Base-by-base conservation (phyloP, 768 basidiomycete genomes). In the Collybiopsis luxurians region DNA sequence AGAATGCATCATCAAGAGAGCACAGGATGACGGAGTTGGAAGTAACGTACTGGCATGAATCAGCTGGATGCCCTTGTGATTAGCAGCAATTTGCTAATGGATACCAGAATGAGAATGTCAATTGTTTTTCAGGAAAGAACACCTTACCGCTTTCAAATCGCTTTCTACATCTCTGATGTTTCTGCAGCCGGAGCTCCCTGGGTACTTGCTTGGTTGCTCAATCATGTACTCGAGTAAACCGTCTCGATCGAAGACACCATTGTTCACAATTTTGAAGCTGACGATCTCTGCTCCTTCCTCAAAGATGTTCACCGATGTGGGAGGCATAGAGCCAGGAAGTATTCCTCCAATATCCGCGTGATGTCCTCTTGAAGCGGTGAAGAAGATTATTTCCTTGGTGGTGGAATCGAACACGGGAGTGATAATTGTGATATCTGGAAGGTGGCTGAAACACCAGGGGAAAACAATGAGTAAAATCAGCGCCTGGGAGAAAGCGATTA, bases 321-420 rank as follows among this genome's bases (percentile, higher is more conserved):
- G 95, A 0, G 95, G 95, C 95, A 98, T 98, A 36, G 90, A 94
- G 1, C 92, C 93, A 5, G 95, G 92, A 2, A 93, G 77, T 60
- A 96, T 95, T 0, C 94, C 94, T 1, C 94, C 93, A 59, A 95
- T 90, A 72, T 96, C 94, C 3, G 93, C 92, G 71, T 97, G 95
- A 68, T 98, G 95, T 0, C 92, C 95, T 51, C 95, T 82, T 12
- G 93, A 94, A 13, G 95, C 95, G 7, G 93, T 95, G 65, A 93
- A 95, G 75, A 94, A 94, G 53, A 94, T 91, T 64, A 95, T 92
- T 62, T 91, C 81, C 63, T 80, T 77, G 15, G 79, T 72, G 21
- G 79, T 73, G 15, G 77, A 64, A 55, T 84, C 75, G 71, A 98
- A 97, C 23, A 96, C 95, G 17, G 95, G 95, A 0, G 90, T 93